Percentiles rank a stretch among this genome's conserved stretches.
These are phyloP conservation scores for Aplosporella prunicola DNA, from an alignment of 2,329 filamentous ascomycete species.

Conservation along the genomic window DNA sequence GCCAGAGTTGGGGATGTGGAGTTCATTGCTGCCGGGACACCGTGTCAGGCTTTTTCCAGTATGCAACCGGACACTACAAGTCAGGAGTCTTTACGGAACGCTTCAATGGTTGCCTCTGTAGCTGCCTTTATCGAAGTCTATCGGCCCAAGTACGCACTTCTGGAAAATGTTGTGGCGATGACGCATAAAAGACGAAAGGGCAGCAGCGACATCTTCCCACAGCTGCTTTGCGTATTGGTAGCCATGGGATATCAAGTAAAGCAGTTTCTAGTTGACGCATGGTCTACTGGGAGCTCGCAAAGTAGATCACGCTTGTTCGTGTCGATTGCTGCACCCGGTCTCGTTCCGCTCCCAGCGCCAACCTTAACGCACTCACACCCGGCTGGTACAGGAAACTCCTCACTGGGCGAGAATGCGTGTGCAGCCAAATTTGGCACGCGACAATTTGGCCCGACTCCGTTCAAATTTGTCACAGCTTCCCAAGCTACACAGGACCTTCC, in stretches of 20 bases:
- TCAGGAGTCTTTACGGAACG: slow-evolving; percentile 53
- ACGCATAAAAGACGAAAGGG: slow-evolving; percentile 39
- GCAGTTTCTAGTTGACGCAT: slow-evolving; percentile 59
- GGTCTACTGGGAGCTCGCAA: slow-evolving; percentile 59
- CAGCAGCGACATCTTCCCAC: slow-evolving; percentile 58
- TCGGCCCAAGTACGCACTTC: slow-evolving; percentile 60
- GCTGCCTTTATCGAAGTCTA: slow-evolving; percentile 66
- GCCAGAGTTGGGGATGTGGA: slow-evolving; percentile 55
- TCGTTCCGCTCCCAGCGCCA: slow-evolving; percentile 48
- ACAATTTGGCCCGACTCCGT: slow-evolving; percentile 46
- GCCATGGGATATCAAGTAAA: slow-evolving; percentile 69
- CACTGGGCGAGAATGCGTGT: slow-evolving; percentile 41
- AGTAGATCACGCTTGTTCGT: slow-evolving; percentile 60
- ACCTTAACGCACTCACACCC: slow-evolving; percentile 55
- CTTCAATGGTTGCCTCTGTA: slow-evolving; percentile 68
- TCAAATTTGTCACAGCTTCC: slow-evolving; percentile 45
- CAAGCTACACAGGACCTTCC: slow-evolving; percentile 54
- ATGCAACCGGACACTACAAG: slow-evolving; percentile 52
- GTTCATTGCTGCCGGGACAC: slow-evolving; percentile 62
- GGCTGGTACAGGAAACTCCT: slow-evolving; percentile 18
- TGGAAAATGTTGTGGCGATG: slow-evolving; percentile 69
- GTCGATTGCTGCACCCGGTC: slow-evolving; percentile 58
- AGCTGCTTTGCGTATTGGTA: slow-evolving; percentile 63
- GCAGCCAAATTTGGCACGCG: slow-evolving; percentile 47
- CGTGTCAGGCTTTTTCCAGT: slow-evolving; percentile 65